A percentile compares a stretch with the other conserved stretches of the same genome.
Conservation (phyloP, 345 rosid genomes). For the Rhizophora apiculata region DNA sequence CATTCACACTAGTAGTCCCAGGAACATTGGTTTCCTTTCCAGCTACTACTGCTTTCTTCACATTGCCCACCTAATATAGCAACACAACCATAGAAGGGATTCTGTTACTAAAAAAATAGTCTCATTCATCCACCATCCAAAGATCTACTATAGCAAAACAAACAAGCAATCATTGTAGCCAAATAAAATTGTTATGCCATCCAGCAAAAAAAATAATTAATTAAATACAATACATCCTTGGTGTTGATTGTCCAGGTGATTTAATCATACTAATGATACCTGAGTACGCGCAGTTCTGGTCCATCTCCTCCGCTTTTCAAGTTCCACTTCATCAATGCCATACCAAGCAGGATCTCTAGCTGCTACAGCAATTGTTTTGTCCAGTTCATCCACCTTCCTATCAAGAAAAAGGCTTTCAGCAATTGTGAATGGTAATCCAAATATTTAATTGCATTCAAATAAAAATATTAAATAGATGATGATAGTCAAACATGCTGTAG, state of each 20-base stretch:
- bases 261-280: conserved; percentile 32
- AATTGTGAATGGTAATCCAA: conserved; percentile 27
- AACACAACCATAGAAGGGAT: conserved; percentile 18
- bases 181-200: background rate
- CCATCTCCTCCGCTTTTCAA: conserved; percentile 91
- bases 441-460: background rate
- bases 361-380: conserved; percentile 84
- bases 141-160: background rate
- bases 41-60: conserved; percentile 64
- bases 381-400: conserved; percentile 98
- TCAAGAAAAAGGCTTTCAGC: conserved; percentile 51
- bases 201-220: background rate
- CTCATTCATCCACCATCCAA: too few relatives aligned
- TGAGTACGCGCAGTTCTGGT: conserved; percentile 72
- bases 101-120: background rate
- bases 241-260: background rate
- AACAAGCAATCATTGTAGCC: conserved; percentile 5
- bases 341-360: conserved; percentile 85
- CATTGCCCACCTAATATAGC: conserved; percentile 55
- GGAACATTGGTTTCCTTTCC: conserved; percentile 50
- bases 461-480: background rate
- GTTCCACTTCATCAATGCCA: conserved; percentile 82
- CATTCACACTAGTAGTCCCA: conserved; percentile 46
- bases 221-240: background rate
- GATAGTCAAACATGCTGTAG: background rate